These are phyloP conservation scores for Pycnococcus provasolii DNA, from an alignment of 139 green algal species.

Conservation along the genomic window DNA sequence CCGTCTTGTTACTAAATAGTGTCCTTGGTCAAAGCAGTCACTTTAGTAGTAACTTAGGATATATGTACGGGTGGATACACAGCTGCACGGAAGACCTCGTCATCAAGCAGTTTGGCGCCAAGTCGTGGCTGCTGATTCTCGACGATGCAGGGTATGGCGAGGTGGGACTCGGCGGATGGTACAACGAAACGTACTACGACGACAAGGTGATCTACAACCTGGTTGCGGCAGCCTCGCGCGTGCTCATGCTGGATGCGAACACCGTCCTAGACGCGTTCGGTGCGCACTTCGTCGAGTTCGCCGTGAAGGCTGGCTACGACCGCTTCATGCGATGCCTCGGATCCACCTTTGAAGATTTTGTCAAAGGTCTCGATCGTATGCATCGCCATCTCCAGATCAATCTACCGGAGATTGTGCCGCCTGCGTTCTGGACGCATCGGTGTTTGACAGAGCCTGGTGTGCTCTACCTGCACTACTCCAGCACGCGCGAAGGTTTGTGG, in stretches of 20 bases:
- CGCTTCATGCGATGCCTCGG: background rate
- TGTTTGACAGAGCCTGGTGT: background rate
- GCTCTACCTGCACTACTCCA: background rate
- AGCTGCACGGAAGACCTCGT: background rate
- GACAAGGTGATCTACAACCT: background rate
- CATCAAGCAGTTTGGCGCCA: background rate
- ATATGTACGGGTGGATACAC: conserved; percentile 1
- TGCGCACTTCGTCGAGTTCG: background rate
- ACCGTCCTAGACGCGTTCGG: background rate
- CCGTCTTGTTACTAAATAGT: no score
- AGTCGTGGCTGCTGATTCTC: background rate
- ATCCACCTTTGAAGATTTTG: background rate
- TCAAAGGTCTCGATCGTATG: background rate
- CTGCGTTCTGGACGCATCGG: background rate
- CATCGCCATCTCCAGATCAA: background rate
- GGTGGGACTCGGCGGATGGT: background rate
- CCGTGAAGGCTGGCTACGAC: background rate
- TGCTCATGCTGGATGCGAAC: background rate
- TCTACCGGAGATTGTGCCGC: background rate
- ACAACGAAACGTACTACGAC: background rate
- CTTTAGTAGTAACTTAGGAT: no score
- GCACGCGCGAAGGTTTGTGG: background rate
- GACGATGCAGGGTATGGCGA: background rate
- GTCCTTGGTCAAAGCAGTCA: no score
- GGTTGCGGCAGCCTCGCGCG: background rate